Evolutionary conservation across 169 alveolate species (phyloP).

Genomic region (Cryptosporidium ryanae): DNA sequence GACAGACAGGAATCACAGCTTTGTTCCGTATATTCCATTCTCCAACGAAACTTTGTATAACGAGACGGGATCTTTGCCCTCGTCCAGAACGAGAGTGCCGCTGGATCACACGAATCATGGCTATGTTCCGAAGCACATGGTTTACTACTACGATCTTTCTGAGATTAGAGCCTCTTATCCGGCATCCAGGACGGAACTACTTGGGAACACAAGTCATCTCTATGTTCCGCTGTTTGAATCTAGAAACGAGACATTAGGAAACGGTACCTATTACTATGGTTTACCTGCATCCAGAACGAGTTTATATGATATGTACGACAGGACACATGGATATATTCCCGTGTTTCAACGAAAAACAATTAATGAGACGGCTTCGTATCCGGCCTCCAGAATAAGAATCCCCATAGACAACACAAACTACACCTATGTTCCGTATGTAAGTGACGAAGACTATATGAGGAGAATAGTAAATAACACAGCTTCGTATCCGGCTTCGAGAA

Average conservation of each 20-base stretch:
- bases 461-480: background rate
- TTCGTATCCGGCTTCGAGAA: conserved; percentile 17
- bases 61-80: background rate
- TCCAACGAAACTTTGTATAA: background rate
- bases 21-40: conserved; percentile 7
- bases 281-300: no score
- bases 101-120: conserved; percentile 3
- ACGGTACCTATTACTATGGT: no score
- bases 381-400: conserved; percentile 38
- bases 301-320: no score
- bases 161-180: conserved; percentile 11
- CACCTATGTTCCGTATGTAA: background rate
- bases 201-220: background rate
- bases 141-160: background rate
- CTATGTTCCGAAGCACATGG: background rate
- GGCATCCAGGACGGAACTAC: background rate
- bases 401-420: conserved; percentile 21
- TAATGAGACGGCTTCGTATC: conserved; percentile 38
- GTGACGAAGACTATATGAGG: background rate
- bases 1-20: background rate
- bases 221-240: no score
- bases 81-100: background rate
- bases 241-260: no score
- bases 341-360: background rate
- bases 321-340: background rate